phyloP scores from a whole-genome alignment of 768 basidiomycete genomes.

The Tremella fuciformis region DNA sequence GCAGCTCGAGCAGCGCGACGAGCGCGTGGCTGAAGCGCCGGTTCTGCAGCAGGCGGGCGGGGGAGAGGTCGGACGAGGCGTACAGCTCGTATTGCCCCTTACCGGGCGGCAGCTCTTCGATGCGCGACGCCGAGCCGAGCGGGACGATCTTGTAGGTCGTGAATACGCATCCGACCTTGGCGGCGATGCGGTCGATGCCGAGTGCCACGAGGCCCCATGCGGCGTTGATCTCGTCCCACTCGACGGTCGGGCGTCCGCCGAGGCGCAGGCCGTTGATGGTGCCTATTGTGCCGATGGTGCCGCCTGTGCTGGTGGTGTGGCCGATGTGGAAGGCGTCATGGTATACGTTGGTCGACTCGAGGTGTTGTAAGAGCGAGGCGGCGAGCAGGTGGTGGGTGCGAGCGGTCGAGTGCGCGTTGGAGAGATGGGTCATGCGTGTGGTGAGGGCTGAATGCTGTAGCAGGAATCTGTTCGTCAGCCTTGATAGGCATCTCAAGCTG shows the following conservation, averaged over 20 bases:
- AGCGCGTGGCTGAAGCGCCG: constrained; percentile 93
- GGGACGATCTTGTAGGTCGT: constrained; percentile 82
- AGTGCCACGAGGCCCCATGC: constrained; percentile 97
- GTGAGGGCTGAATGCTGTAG: constrained; percentile 21
- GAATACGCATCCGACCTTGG: constrained; percentile 85
- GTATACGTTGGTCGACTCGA: constrained; percentile 52
- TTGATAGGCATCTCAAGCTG: constrained; percentile 44
- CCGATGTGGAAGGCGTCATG: constrained; percentile 53
- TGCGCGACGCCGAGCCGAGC: constrained; percentile 90
- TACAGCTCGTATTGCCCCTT: constrained; percentile 82
- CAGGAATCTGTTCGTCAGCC: constrained; percentile 32
- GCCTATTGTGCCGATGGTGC: constrained; percentile 57
- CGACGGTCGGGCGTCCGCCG: constrained; percentile 79
- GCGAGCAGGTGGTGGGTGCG: constrained; percentile 46
- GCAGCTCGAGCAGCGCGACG: constrained; percentile 92
- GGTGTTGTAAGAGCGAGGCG: constrained; percentile 33
- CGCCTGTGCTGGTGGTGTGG: constrained; percentile 32
- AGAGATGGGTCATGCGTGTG: constrained; percentile 16
- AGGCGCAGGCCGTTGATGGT: constrained; percentile 96
- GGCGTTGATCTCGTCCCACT: constrained; percentile 98
- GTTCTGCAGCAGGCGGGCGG: constrained; percentile 86
- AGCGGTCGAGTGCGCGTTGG: constrained; percentile 33
- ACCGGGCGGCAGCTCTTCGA: constrained; percentile 59
- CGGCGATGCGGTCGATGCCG: constrained; percentile 81
- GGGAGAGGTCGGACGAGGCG: constrained; percentile 86